Conservation (phyloP, 345 rosid genomes). For the Boechera stricta region DNA sequence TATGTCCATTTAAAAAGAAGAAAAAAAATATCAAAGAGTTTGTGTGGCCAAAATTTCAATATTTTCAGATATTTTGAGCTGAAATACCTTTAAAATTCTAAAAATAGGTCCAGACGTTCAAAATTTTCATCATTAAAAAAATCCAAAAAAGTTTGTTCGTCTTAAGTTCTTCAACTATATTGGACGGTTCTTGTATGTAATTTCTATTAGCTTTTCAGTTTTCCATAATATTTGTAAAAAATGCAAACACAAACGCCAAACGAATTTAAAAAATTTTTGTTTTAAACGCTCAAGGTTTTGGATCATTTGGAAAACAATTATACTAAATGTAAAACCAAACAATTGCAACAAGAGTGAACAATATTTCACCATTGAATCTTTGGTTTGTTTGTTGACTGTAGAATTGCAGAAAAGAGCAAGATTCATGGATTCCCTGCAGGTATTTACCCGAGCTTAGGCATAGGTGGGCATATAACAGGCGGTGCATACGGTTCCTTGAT, state of each 20-base stretch:
- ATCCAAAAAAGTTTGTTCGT: too few relatives aligned
- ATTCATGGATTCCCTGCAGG: conserved; percentile 69
- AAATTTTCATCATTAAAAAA: too few relatives aligned
- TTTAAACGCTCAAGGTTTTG: background rate
- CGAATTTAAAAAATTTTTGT: background rate
- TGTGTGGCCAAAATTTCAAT: background rate
- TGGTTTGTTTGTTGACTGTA: conserved; percentile 27
- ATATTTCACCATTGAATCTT: background rate
- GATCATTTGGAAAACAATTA: background rate
- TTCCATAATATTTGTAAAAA: too few relatives aligned
- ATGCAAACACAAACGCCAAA: background rate
- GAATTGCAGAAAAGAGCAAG: conserved; percentile 64
- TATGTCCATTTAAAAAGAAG: background rate
- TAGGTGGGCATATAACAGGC: conserved; percentile 68
- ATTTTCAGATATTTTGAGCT: too few relatives aligned
- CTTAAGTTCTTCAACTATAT: too few relatives aligned
- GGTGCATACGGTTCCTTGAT: conserved; percentile 72
- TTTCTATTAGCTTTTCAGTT: too few relatives aligned
- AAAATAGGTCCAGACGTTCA: too few relatives aligned
- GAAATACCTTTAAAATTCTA: too few relatives aligned
- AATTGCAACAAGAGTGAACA: background rate
- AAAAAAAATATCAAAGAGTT: too few relatives aligned
- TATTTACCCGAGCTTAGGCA: conserved; percentile 57
- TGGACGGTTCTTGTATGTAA: too few relatives aligned
- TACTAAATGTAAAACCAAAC: background rate